Conservation (phyloP, 2,329 filamentous ascomycete genomes). For the Penicillium sp. region DNA sequence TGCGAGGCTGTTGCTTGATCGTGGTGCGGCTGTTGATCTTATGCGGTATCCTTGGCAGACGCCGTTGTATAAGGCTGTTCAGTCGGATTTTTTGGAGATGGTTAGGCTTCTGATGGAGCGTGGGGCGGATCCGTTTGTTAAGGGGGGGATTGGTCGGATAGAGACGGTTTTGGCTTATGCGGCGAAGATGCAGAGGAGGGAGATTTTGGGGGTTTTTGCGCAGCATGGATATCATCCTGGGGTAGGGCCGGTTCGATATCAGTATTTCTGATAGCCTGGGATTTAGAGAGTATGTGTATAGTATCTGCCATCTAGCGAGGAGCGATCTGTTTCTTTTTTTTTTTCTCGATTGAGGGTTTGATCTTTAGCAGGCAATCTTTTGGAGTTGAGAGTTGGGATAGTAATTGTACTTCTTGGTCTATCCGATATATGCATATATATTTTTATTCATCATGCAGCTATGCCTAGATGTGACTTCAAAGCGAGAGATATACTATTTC, state of each 20-base stretch:
- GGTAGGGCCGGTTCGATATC: neutral
- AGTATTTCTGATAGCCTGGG: neutral
- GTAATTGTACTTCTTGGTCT: neutral
- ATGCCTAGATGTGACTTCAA: no score
- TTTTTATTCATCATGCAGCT: no score
- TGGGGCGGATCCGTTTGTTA: conserved; percentile 10
- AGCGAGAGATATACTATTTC: neutral
- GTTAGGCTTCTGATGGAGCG: conserved; percentile 9
- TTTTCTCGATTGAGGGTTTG: neutral
- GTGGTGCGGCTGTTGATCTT: conserved; percentile 9
- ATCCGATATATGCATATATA: neutral
- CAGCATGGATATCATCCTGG: neutral
- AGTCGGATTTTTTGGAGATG: conserved; percentile 1
- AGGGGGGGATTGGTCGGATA: conserved; percentile 5
- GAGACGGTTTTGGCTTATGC: neutral
- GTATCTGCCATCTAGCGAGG: neutral
- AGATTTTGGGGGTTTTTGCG: neutral
- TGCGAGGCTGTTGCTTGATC: conserved; percentile 10
- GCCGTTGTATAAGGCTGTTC: conserved; percentile 14
- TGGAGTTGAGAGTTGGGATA: neutral
- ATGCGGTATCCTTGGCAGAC: conserved; percentile 4
- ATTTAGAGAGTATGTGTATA: neutral
- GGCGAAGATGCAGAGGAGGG: neutral
- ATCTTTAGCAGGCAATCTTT: neutral
- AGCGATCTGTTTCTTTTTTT: neutral